Conservation (phyloP, 306 rosid genomes). For the Citrullus mucosospermus region DNA sequence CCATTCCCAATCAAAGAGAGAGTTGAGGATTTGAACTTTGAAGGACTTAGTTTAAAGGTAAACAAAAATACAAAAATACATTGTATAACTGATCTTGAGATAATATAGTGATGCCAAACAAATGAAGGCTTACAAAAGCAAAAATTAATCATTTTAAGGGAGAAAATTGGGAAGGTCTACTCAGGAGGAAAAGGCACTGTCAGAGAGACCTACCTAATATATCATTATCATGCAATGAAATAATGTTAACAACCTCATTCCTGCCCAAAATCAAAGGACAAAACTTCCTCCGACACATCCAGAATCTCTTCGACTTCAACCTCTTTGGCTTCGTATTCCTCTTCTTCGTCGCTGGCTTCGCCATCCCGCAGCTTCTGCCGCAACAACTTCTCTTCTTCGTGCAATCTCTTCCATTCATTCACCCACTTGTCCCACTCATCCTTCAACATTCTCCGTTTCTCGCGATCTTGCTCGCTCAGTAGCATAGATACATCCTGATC, state of each 20-base stretch:
- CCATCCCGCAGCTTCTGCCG: constrained; percentile 65
- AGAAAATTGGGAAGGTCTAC: no score
- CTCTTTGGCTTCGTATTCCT: constrained; percentile 86
- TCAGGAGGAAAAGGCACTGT: no score
- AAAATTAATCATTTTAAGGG: no score
- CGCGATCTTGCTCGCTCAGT: constrained; percentile 81
- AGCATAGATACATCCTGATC: constrained; percentile 76
- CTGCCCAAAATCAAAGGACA: constrained; percentile 25
- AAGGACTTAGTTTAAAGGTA: no score
- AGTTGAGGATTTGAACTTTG: no score
- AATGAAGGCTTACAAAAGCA: no score
- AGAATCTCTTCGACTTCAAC: constrained; percentile 67
- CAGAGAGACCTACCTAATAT: neutral
- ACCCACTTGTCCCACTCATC: constrained; percentile 88
- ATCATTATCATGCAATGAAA: neutral
- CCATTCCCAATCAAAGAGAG: no score
- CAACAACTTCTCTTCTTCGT: constrained; percentile 30
- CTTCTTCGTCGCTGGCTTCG: constrained; percentile 87
- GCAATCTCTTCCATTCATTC: constrained; percentile 57
- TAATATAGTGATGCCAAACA: no score
- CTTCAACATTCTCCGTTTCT: constrained; percentile 54
- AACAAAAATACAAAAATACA: no score
- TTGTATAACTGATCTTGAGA: no score
- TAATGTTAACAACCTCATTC: constrained; percentile 3
- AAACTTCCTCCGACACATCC: constrained; percentile 39